Conservation (phyloP, 371 early-diverging fungal species). For the Saksenaea vasiformis region DNA sequence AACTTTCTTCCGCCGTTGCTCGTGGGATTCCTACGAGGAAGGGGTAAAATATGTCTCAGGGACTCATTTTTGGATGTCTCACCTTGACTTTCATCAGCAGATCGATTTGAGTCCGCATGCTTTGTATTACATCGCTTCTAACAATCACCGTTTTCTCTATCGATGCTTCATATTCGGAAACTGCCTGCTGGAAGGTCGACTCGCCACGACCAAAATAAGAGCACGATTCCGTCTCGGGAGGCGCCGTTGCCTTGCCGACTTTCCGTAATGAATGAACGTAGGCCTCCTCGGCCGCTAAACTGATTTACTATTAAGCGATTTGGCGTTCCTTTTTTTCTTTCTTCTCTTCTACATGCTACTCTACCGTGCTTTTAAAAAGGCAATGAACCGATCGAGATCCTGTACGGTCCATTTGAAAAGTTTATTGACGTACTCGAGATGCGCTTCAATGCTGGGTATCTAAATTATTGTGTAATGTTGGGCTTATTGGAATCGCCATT, state of each 20-base stretch:
- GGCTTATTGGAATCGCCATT: background rate
- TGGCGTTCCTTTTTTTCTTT: background rate
- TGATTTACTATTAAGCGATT: background rate
- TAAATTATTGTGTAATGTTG: background rate
- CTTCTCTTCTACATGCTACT: background rate
- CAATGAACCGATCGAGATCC: constrained; percentile 18
- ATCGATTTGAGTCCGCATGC: constrained; percentile 13
- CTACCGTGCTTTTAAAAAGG: constrained; percentile 14
- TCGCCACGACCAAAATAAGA: constrained; percentile 1
- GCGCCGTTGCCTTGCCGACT: constrained; percentile 1
- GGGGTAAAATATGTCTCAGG: background rate
- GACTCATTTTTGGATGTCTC: background rate
- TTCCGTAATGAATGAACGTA: constrained; percentile 14
- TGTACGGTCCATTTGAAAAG: constrained; percentile 17
- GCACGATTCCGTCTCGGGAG: constrained; percentile 4
- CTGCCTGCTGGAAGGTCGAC: constrained; percentile 9
- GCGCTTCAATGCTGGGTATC: constrained; percentile 16
- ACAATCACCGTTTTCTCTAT: constrained; percentile 6
- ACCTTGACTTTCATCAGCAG: constrained; percentile 14
- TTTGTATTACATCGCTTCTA: constrained; percentile 11
- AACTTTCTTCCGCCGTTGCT: constrained; percentile 13
- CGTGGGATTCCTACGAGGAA: constrained; percentile 9
- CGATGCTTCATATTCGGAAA: constrained; percentile 5
- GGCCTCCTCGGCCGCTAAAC: constrained; percentile 13
- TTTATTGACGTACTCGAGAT: constrained; percentile 17